These are phyloP conservation scores for Boletellus deceptivus DNA, from an alignment of 1,284 basidiomycete species.

Conservation along the genomic window DNA sequence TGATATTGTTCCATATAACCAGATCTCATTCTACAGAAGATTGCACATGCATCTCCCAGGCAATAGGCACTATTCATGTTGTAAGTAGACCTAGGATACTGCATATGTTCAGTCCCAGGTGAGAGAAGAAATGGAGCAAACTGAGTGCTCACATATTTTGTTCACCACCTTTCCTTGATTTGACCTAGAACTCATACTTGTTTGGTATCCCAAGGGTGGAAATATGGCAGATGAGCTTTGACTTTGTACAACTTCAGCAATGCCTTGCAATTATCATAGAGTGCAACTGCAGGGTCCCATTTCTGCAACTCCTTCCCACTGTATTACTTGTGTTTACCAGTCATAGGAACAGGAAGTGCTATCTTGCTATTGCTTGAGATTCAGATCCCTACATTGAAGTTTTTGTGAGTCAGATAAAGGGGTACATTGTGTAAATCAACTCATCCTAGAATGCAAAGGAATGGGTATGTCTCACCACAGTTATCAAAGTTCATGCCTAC, in stretches of 20 bases:
- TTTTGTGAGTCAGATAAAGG: neutral
- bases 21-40: too few relatives aligned
- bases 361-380: neutral
- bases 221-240: neutral
- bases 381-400: neutral
- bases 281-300: neutral
- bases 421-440: neutral
- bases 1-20: too few relatives aligned
- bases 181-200: too few relatives aligned
- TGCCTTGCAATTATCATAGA: neutral
- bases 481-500: neutral
- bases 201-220: too few relatives aligned
- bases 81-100: too few relatives aligned
- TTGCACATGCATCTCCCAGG: too few relatives aligned
- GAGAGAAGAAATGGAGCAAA: too few relatives aligned
- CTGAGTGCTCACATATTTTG: too few relatives aligned
- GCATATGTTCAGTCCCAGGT: too few relatives aligned
- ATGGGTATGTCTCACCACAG: neutral
- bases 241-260: neutral
- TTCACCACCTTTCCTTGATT: too few relatives aligned
- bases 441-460: neutral
- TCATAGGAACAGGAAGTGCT: neutral
- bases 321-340: neutral
- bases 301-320: neutral
- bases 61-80: too few relatives aligned